phyloP scores from a whole-genome alignment of 345 rosid species.

The Xanthoceras sorbifolium region DNA sequence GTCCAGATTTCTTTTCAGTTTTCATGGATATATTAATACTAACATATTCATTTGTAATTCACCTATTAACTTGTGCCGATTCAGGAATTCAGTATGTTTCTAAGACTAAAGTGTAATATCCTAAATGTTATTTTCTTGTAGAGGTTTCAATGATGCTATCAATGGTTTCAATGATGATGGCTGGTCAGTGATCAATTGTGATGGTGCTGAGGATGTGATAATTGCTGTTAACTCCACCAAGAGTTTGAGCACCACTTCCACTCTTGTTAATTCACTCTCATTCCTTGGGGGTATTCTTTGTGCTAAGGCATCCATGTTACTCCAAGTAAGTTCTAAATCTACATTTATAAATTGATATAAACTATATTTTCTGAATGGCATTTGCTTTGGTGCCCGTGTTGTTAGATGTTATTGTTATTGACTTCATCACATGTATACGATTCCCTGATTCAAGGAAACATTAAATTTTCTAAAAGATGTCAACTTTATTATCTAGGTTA shows the following conservation, averaged over 20 bases:
- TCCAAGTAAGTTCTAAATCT: conserved; percentile 58
- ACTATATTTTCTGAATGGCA: not conserved
- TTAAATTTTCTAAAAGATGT: not conserved
- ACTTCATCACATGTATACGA: not conserved
- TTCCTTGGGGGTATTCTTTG: conserved; percentile 91
- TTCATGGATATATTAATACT: conserved; percentile 1
- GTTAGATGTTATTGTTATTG: too few species aligned
- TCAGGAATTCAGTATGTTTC: not conserved
- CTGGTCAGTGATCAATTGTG: conserved; percentile 81
- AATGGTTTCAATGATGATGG: conserved; percentile 96
- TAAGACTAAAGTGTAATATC: not conserved
- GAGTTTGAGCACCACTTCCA: conserved; percentile 46
- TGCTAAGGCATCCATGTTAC: conserved; percentile 99
- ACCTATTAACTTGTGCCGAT: not conserved
- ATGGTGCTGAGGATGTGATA: conserved; percentile 93
- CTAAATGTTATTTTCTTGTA: conserved; percentile 26
- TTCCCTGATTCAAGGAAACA: not conserved
- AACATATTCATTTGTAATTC: not conserved
- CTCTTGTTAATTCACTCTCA: conserved; percentile 58
- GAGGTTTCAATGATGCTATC: conserved; percentile 94
- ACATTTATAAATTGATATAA: not conserved
- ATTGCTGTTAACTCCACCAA: conserved; percentile 79
- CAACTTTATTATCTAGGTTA: not conserved
- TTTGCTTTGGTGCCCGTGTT: not conserved
- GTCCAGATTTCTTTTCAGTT: not conserved